Evolutionary conservation across 2,329 filamentous ascomycete species (phyloP).

Genomic region (Fusarium sp.): DNA sequence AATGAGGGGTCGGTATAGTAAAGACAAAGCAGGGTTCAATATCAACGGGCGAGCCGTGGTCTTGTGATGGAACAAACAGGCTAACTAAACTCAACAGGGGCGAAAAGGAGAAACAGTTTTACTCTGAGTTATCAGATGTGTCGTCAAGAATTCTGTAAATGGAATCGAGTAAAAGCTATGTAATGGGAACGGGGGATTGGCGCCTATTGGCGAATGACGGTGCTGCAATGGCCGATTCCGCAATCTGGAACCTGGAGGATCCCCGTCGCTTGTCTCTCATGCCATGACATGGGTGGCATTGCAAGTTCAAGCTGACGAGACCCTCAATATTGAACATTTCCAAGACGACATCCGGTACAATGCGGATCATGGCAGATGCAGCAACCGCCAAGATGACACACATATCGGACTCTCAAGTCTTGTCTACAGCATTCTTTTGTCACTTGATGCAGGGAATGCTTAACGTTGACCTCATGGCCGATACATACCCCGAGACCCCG

Average conservation of each 20-base stretch:
- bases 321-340: neutral
- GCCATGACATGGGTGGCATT: slow-evolving; percentile 38
- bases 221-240: slow-evolving; percentile 35
- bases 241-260: slow-evolving; percentile 33
- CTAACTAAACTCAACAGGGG: slow-evolving; percentile 21
- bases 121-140: slow-evolving; percentile 12
- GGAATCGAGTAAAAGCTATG: slow-evolving; percentile 48
- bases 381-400: slow-evolving; percentile 23
- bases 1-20: slow-evolving; percentile 42
- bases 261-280: slow-evolving; percentile 22
- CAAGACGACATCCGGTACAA: neutral
- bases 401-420: slow-evolving; percentile 21
- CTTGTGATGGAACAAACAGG: slow-evolving; percentile 40
- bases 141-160: slow-evolving; percentile 34
- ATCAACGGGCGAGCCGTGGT: slow-evolving; percentile 40
- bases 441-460: slow-evolving; percentile 26
- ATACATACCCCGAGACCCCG: slow-evolving; percentile 18
- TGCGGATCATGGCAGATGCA: slow-evolving; percentile 17
- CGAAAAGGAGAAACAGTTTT: slow-evolving; percentile 29
- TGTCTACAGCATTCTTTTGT: slow-evolving; percentile 2
- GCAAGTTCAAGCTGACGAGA: slow-evolving; percentile 1
- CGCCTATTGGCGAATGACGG: slow-evolving; percentile 44
- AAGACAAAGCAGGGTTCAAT: slow-evolving; percentile 23
- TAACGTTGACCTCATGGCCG: slow-evolving; percentile 29
- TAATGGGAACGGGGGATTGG: slow-evolving; percentile 41